Evolutionary conservation across 257 asterid genomes (phyloP).

Genomic region (Ajuga chamaepitys): DNA sequence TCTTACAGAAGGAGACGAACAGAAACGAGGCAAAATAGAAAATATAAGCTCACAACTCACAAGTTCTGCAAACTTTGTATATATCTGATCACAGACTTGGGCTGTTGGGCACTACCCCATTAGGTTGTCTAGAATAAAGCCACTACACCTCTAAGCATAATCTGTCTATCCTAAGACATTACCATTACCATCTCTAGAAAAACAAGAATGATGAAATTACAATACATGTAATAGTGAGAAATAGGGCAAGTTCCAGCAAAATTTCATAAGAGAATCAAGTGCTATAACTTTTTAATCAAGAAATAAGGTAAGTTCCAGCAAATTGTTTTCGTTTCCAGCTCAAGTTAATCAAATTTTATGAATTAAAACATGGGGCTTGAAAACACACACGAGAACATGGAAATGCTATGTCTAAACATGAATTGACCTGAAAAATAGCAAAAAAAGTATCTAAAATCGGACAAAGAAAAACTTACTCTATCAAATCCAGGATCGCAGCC

Average conservation of each 20-base stretch:
- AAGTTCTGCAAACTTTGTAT: not conserved
- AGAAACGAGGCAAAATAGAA: not conserved
- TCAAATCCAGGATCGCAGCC: constrained; percentile 77
- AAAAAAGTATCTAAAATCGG: not conserved
- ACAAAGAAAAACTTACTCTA: constrained; percentile 26
- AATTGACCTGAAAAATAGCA: not conserved
- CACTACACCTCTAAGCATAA: not conserved
- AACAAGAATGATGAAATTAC: not conserved
- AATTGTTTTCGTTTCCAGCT: not conserved
- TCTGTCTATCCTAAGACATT: not conserved
- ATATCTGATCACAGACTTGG: not conserved
- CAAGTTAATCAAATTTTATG: not conserved
- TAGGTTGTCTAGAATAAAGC: too few relatives aligned
- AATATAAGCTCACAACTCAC: not conserved
- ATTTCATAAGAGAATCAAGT: not conserved
- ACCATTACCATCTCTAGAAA: not conserved
- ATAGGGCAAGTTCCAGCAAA: not conserved
- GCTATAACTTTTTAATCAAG: not conserved
- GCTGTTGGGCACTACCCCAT: too few relatives aligned
- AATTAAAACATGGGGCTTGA: not conserved
- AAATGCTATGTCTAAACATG: not conserved
- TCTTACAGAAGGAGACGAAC: not conserved
- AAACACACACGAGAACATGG: not conserved
- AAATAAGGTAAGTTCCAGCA: not conserved
- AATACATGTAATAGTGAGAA: not conserved